A percentile compares a stretch with the other conserved stretches of the same genome.
Conservation (phyloP, 176 grass and related monocot species). For the Dactylis glomerata region DNA sequence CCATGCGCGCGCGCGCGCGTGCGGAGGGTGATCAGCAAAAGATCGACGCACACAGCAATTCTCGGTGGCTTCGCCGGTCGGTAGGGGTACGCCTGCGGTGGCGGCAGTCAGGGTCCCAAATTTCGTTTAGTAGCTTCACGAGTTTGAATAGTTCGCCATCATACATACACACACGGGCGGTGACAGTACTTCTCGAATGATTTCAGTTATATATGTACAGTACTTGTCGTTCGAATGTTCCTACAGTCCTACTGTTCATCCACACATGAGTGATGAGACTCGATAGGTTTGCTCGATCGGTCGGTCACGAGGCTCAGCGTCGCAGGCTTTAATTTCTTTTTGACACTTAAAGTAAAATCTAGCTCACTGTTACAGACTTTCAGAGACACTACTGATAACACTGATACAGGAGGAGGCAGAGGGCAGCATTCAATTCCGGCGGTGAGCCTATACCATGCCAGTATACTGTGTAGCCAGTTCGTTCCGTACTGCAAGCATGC, state of each 20-base stretch:
- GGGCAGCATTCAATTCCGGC: slow-evolving; percentile 2
- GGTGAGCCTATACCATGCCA: neutral
- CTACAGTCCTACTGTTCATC: neutral
- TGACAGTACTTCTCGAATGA: neutral
- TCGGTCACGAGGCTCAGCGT: neutral
- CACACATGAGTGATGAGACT: no score
- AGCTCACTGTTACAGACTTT: neutral
- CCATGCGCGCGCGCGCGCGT: neutral
- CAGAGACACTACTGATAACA: neutral
- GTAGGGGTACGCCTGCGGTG: no score
- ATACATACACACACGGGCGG: neutral
- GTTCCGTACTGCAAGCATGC: neutral
- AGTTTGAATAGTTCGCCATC: neutral
- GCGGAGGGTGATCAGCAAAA: no score
- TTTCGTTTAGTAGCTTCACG: neutral
- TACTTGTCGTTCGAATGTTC: neutral
- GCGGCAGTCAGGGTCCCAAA: neutral
- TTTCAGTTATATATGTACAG: neutral
- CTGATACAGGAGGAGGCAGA: neutral
- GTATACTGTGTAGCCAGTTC: neutral
- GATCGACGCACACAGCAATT: neutral
- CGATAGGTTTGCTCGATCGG: neutral
- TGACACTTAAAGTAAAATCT: neutral
- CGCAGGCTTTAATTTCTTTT: neutral
- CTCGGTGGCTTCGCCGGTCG: neutral